Evolutionary conservation across 495 filamentous ascomycete genomes (phyloP), one percentile per base, ranked within the genome.

Genomic region (Aspergillus cristatus): DNA sequence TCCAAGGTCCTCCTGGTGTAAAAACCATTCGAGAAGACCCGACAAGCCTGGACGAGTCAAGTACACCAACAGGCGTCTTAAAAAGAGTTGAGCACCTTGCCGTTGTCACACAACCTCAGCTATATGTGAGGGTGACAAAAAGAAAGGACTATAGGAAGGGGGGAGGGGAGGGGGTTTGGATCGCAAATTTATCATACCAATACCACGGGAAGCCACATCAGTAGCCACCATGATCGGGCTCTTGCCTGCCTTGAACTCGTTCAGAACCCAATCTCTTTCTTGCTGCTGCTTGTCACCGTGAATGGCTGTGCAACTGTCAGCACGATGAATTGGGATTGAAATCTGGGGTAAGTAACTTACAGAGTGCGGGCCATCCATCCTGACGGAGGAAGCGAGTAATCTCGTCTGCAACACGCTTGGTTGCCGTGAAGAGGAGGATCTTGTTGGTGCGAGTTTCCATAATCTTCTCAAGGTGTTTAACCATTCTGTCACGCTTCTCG

Each of bases 221-320:
- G 91, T 98, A 15, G 91, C 91, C 40, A 98, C 86, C 61, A 98
- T 75, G 42, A 95, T 76, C 34, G 84, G 83, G 42, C 86, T 90
- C 45, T 79, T 75, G 67, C 91, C 89, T 48, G 86, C 87, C 79
- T 97, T 98, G 76, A 98, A 98, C 62, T 98, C 91, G 58, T 96
- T 94, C 60, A 98, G 71, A 50, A 98, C 91, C 91, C 91, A 98
- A 69, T 98, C 91, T 69, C 91, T 88, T 67, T 98, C 91, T 58
- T 96, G 93, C 60, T 98, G 91, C 54, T 95, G 89, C 71, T 98
- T 98, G 75, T 98, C 91, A 54, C 91, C 91, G 72, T 98, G 91
- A 51, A 98, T 98, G 34, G 91, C 88, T 88, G 42, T 18, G 18
- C 42, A 11, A 14, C 34, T 18, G 61, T 84, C 71, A 83, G 76